These are phyloP conservation scores for Pseudevernia furfuracea DNA, from an alignment of 495 filamentous ascomycete genomes.

Conservation along the genomic window DNA sequence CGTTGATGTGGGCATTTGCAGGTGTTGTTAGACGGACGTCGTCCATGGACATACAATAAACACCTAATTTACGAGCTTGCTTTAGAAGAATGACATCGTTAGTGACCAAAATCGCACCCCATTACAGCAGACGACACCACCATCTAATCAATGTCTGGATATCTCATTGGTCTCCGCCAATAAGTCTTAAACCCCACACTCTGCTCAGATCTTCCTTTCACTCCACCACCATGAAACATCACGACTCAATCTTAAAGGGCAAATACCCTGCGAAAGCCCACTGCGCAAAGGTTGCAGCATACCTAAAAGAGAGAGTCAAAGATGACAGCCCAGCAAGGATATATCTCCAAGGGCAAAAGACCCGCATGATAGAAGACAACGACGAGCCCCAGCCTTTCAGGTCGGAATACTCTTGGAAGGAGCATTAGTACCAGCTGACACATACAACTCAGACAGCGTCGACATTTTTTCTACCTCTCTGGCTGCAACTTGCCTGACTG, in stretches of 20 bases:
- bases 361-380: slow-evolving; percentile 70
- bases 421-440: slow-evolving; percentile 9
- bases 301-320: slow-evolving; percentile 55
- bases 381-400: slow-evolving; percentile 71
- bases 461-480: slow-evolving; percentile 90
- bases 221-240: slow-evolving; percentile 10
- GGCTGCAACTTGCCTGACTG: slow-evolving; percentile 79
- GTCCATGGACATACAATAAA: background rate
- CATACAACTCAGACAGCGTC: slow-evolving; percentile 57
- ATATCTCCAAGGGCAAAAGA: slow-evolving; percentile 82
- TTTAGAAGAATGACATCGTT: background rate
- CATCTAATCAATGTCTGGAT: background rate
- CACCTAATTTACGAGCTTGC: background rate
- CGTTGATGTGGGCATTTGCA: slow-evolving; percentile 8
- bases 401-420: slow-evolving; percentile 10
- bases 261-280: slow-evolving; percentile 97
- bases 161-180: background rate
- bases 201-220: background rate
- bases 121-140: background rate
- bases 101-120: background rate
- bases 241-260: slow-evolving; percentile 42
- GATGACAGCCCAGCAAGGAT: slow-evolving; percentile 51
- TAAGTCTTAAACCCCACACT: background rate
- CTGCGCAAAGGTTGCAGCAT: slow-evolving; percentile 69
- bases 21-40: slow-evolving; percentile 1